Evolutionary conservation across 495 filamentous ascomycete genomes (phyloP), one percentile per base, ranked within the genome.

Genomic region (Trichoderma asperelloides): DNA sequence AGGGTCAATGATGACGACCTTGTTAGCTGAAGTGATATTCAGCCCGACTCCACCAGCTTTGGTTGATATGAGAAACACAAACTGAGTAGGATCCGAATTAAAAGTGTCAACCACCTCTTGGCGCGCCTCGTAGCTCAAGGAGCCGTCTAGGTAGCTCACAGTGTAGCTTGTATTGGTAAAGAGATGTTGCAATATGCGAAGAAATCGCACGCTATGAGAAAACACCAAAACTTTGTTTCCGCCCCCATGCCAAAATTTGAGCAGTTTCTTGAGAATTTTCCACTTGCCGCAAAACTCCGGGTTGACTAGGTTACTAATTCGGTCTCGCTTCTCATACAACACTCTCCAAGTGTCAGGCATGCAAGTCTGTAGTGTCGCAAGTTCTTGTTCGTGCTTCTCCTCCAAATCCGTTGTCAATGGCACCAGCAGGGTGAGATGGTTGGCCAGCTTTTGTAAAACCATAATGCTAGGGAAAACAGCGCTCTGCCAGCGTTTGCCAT

Each of bases 11-110:
- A 98, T 91, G 23, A 98, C 95, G 12, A 98, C 94, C 76, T 98
- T 98, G 78, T 98, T 98, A 13, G 95, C 95, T 0, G 91, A 94
- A 3, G 95, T 97, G 74, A 98, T 98, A 73, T 98, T 98, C 11
- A 98, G 80, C 0, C 93, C 94, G 9, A 82, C 77, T 28, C 94
- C 94, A 37, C 95, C 95, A 18, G 95, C 92, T 73, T 90, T 91
- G 23, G 95, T 98, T 21, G 90, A 94, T 70, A 98, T 98, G 57
- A 98, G 81, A 73, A 98, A 98, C 23, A 97, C 93, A 71, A 98
- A 98, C 69, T 96, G 92, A 9, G 77, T 78, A 0, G 93, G 88
- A 72, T 97, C 91, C 6, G 89, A 84, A 76, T 98, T 98, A 84
- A 97, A 98, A 41, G 95, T 88, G 70, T 94, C 89, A 0, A 98